Conservation (phyloP, 352 stramenopile species). For the Pythium chondricola region DNA sequence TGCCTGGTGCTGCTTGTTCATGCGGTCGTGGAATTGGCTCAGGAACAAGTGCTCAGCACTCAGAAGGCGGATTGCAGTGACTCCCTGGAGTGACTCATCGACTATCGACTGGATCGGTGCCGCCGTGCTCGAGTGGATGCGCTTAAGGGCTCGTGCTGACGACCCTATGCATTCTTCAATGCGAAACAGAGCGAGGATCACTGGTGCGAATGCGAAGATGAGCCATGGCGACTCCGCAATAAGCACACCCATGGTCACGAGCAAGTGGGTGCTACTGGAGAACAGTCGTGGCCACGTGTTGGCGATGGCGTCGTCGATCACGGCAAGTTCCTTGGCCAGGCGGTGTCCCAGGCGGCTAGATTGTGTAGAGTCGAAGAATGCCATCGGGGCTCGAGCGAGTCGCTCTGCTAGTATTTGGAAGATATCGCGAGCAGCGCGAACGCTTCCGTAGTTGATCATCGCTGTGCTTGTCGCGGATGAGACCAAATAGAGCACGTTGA, state of each 20-base stretch:
- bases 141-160: constrained; percentile 87
- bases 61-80: constrained; percentile 90
- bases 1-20: constrained; percentile 53
- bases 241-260: constrained; percentile 24
- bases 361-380: constrained; percentile 80
- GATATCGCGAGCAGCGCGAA: constrained; percentile 46
- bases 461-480: neutral
- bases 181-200: constrained; percentile 43
- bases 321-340: constrained; percentile 62
- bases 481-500: constrained; percentile 39
- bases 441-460: constrained; percentile 36
- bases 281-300: constrained; percentile 25
- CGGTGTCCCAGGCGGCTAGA: constrained; percentile 62
- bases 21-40: constrained; percentile 34
- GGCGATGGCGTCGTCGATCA: constrained; percentile 52
- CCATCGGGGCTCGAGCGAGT: constrained; percentile 53
- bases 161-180: constrained; percentile 90
- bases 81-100: constrained; percentile 91
- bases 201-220: constrained; percentile 61
- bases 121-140: constrained; percentile 87
- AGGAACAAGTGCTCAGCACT: constrained; percentile 38
- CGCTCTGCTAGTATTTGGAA: constrained; percentile 47
- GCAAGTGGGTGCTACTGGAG: constrained; percentile 19
- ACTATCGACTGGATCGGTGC: constrained; percentile 92
- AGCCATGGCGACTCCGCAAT: constrained; percentile 16